phyloP scores from a whole-genome alignment of 345 rosid genomes.

The Eucalyptus erythrocorys region DNA sequence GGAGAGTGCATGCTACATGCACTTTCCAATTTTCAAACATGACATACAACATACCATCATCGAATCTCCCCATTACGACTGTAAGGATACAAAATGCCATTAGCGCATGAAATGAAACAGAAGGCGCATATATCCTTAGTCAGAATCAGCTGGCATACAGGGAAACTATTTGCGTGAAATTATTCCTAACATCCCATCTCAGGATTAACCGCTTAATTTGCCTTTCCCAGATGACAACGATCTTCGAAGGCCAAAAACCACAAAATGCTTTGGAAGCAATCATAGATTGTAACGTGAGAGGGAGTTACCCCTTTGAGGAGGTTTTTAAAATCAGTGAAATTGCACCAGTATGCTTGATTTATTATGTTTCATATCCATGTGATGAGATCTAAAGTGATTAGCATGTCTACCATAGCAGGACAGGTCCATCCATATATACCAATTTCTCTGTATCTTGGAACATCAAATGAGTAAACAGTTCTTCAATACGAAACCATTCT shows the following conservation, averaged over 20 bases:
- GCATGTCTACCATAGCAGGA: not conserved
- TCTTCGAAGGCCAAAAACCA: slow-evolving; percentile 30
- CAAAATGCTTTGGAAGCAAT: slow-evolving; percentile 23
- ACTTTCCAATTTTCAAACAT: not conserved
- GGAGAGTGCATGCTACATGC: not conserved
- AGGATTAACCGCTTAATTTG: not conserved
- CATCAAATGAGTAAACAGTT: not conserved
- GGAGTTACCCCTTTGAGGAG: slow-evolving; percentile 34
- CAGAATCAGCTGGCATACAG: not conserved
- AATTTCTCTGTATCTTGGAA: not conserved
- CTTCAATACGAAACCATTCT: not conserved
- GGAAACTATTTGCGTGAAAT: not conserved
- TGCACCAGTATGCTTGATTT: not conserved
- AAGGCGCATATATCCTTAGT: not conserved
- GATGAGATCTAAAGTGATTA: not conserved
- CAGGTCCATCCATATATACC: not conserved
- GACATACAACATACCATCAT: not conserved
- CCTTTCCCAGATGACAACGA: slow-evolving; percentile 11
- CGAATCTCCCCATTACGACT: not conserved
- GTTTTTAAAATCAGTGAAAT: slow-evolving; percentile 22
- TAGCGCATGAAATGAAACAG: not conserved
- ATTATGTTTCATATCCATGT: not conserved
- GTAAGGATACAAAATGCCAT: not conserved
- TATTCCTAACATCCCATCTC: not conserved
- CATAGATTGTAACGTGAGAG: slow-evolving; percentile 29